Conservation (phyloP, 2,329 filamentous ascomycete species). For the Penicillium sp. region DNA sequence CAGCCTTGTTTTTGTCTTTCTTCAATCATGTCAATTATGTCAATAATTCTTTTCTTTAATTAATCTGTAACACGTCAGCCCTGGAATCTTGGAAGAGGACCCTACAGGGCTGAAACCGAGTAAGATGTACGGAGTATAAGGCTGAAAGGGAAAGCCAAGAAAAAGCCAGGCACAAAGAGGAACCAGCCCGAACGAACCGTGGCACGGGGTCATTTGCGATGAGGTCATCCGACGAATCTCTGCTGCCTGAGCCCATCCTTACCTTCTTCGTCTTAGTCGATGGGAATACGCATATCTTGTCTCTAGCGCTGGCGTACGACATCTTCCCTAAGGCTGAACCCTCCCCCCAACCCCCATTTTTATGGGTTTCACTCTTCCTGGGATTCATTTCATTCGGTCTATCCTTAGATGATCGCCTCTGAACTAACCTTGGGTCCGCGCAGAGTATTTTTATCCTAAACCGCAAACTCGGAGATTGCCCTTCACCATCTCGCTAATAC, state of each 20-base stretch:
- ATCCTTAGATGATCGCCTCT: neutral
- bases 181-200: neutral
- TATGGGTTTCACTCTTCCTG: too few species aligned
- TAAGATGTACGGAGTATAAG: neutral
- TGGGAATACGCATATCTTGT: too few species aligned
- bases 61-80: too few species aligned
- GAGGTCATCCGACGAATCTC: neutral
- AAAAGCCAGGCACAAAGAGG: neutral
- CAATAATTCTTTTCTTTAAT: too few species aligned
- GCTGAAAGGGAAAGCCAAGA: neutral
- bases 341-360: too few species aligned
- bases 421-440: neutral
- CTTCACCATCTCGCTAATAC: slow-evolving; percentile 4
- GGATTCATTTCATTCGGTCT: neutral
- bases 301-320: neutral
- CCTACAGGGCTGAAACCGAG: neutral
- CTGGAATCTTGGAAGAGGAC: neutral
- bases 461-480: neutral
- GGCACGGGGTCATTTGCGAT: neutral
- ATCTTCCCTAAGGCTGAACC: neutral
- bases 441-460: neutral
- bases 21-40: too few species aligned
- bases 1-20: too few species aligned
- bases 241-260: slow-evolving; percentile 13
- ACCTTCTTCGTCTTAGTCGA: neutral